Conservation (phyloP, 2,329 filamentous ascomycete genomes). For the Venturia effusa region DNA sequence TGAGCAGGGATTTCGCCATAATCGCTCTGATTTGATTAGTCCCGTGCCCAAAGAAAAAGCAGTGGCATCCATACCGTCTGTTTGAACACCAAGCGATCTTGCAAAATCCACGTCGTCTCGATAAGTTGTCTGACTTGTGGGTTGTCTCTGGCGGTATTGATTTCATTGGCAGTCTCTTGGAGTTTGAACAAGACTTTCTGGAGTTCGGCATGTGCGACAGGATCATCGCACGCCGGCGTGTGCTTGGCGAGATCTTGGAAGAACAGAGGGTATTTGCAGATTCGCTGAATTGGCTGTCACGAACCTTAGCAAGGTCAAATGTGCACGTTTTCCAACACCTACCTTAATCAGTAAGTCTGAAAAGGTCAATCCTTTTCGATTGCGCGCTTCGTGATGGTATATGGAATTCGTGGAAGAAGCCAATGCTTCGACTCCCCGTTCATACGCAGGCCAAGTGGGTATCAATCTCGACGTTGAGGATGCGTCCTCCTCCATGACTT, state of each 20-base stretch:
- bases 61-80: constrained; percentile 48
- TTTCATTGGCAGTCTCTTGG: constrained; percentile 63
- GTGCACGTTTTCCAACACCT: constrained; percentile 12
- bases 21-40: constrained; percentile 13
- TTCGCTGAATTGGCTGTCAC: constrained; percentile 71
- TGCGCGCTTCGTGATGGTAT: constrained; percentile 50
- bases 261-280: constrained; percentile 83
- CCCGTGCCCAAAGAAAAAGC: neutral
- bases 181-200: constrained; percentile 61
- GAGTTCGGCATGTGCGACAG: constrained; percentile 69
- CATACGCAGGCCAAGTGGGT: constrained; percentile 67
- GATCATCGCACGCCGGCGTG: constrained; percentile 77
- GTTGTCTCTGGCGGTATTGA: constrained; percentile 78
- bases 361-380: constrained; percentile 69
- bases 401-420: constrained; percentile 63
- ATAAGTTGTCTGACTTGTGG: constrained; percentile 57
- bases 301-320: constrained; percentile 1
- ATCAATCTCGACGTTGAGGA: constrained; percentile 56
- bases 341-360: constrained; percentile 88
- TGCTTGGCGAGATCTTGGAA: constrained; percentile 74
- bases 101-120: constrained; percentile 74
- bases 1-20: constrained; percentile 40
- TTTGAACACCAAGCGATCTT: constrained; percentile 68
- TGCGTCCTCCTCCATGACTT: constrained; percentile 71
- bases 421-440: constrained; percentile 74